Evolutionary conservation across 2,329 filamentous ascomycete species (phyloP).

Genomic region (Clonostachys byssicola): DNA sequence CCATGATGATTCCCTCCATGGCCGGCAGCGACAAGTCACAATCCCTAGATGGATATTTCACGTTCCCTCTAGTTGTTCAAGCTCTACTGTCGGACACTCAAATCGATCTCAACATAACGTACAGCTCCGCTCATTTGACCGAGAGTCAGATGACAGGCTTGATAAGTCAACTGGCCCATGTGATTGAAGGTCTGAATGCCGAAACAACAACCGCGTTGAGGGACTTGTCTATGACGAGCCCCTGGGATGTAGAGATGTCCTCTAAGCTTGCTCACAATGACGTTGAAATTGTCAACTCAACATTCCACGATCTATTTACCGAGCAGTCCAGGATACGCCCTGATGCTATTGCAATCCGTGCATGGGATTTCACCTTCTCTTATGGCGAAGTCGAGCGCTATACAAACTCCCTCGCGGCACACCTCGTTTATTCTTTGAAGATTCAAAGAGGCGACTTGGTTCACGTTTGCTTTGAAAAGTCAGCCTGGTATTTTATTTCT

Average conservation of each 20-base stretch:
- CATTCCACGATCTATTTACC: not conserved
- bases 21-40: not conserved
- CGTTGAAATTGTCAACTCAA: not conserved
- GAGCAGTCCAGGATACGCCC: not conserved
- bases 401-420: not conserved
- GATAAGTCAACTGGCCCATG: too few relatives aligned
- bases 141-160: too few relatives aligned
- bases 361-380: not conserved
- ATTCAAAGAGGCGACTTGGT: slow-evolving; percentile 1
- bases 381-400: not conserved
- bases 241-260: too few relatives aligned
- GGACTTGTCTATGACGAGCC: too few relatives aligned
- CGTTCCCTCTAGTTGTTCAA: slow-evolving; percentile 5
- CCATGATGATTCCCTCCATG: too few relatives aligned
- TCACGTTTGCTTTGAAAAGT: slow-evolving; percentile 11
- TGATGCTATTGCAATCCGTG: not conserved
- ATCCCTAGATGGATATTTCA: slow-evolving; percentile 6
- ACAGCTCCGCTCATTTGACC: not conserved
- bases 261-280: too few relatives aligned
- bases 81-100: slow-evolving; percentile 17
- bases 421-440: not conserved
- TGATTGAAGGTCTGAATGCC: too few relatives aligned
- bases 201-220: too few relatives aligned
- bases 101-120: not conserved
- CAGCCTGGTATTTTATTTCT: slow-evolving; percentile 5